Conservation (phyloP, 164 flowering plant genomes). For the Akebia trifoliata region DNA sequence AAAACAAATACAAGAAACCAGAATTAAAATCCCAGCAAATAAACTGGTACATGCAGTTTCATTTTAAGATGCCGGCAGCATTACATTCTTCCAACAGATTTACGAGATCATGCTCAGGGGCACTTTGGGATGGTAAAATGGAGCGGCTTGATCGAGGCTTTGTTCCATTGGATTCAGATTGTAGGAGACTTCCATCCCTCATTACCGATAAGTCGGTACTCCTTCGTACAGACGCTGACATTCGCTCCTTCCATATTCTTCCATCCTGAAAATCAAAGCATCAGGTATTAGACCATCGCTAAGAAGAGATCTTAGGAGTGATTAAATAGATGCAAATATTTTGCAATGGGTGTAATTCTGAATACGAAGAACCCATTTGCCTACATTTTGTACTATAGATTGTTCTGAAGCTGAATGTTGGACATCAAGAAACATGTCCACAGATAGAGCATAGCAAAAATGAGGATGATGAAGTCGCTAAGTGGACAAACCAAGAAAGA, state of each 20-base stretch:
- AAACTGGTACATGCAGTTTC: conserved; percentile 10
- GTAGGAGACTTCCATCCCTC: conserved; percentile 39
- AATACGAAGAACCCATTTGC: too few relatives aligned
- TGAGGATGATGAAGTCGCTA: too few relatives aligned
- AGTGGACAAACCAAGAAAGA: too few relatives aligned
- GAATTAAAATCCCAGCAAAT: neutral
- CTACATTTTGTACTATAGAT: too few relatives aligned
- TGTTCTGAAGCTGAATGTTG: too few relatives aligned
- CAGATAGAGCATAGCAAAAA: too few relatives aligned
- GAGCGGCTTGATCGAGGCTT: conserved; percentile 34
- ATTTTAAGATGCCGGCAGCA: conserved; percentile 47
- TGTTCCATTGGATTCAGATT: conserved; percentile 31
- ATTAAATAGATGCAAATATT: too few relatives aligned
- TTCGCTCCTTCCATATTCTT: conserved; percentile 86
- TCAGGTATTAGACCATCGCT: neutral
- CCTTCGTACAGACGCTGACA: conserved; percentile 38
- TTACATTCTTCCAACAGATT: conserved; percentile 76
- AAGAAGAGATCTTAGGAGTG: neutral
- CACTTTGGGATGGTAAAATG: conserved; percentile 80
- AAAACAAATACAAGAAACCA: neutral
- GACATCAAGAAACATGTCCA: too few relatives aligned
- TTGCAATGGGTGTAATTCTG: too few relatives aligned
- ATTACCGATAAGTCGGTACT: conserved; percentile 47
- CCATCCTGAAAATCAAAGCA: conserved; percentile 55
- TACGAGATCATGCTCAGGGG: conserved; percentile 75